Percentiles rank a stretch among this genome's conserved stretches.
Conservation (phyloP, 2,329 filamentous ascomycete genomes). For the Ophiostoma himal-ulmi region DNA sequence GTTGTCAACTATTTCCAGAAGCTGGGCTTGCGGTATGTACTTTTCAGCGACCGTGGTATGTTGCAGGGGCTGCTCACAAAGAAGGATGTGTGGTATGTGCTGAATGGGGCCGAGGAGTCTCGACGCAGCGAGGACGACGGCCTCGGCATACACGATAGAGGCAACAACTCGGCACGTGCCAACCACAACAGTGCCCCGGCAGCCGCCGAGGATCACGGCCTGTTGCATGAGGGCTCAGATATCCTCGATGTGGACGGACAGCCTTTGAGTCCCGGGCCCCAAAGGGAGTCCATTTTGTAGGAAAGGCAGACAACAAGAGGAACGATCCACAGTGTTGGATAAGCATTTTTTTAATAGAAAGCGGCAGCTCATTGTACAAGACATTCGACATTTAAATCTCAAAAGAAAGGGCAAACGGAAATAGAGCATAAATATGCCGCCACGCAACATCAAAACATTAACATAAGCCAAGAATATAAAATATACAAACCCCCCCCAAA, state of each 20-base stretch:
- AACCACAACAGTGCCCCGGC: conserved; percentile 27
- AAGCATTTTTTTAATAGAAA: not conserved
- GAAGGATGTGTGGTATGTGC: conserved; percentile 93
- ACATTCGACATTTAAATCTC: not conserved
- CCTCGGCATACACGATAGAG: not conserved
- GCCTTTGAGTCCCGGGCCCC: conserved; percentile 27
- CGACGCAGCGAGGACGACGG: conserved; percentile 51
- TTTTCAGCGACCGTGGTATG: conserved; percentile 76
- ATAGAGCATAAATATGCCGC: not conserved
- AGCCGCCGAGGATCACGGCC: conserved; percentile 38
- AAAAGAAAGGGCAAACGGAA: not conserved
- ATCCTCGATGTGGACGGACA: conserved; percentile 24
- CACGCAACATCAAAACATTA: not conserved
- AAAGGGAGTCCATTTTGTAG: conserved; percentile 21
- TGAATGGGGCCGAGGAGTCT: conserved; percentile 69
- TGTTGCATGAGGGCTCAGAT: conserved; percentile 37
- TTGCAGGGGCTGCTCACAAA: conserved; percentile 87
- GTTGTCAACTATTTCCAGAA: conserved; percentile 91
- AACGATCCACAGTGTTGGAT: not conserved
- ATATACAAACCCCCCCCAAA: not conserved
- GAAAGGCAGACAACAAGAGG: not conserved
- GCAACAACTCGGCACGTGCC: not conserved
- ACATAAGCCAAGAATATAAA: not conserved
- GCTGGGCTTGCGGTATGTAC: conserved; percentile 80
- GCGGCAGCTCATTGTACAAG: not conserved